These are phyloP conservation scores for Wallacemonas sp. DNA, from an alignment of 208 protist genomes.

Conservation along the genomic window DNA sequence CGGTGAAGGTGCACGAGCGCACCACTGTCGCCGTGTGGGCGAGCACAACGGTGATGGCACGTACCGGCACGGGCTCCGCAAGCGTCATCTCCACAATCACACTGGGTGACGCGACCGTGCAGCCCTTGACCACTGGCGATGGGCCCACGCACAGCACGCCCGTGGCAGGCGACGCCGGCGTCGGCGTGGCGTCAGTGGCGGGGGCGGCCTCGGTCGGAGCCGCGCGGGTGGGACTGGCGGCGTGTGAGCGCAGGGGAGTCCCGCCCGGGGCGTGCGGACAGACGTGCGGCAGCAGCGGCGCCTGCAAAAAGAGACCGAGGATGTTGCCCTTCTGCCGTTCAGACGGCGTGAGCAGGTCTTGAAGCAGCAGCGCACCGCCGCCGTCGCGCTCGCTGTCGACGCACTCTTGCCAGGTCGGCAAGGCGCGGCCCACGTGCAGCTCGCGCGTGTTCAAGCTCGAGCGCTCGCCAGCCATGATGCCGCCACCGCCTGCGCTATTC, in stretches of 20 bases:
- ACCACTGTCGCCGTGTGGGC: not conserved
- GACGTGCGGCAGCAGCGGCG: conserved; percentile 21
- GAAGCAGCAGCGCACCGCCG: conserved; percentile 15
- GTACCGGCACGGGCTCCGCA: not conserved
- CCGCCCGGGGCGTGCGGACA: not conserved
- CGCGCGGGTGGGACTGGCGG: not conserved
- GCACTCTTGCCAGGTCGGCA: conserved; percentile 40
- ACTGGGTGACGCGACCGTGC: not conserved
- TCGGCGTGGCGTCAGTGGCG: not conserved
- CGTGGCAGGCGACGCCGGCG: too few species aligned
- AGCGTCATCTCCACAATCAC: not conserved
- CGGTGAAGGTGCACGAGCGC: conserved; percentile 10
- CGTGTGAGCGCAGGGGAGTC: conserved; percentile 12
- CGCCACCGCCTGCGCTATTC: too few species aligned
- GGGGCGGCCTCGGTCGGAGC: not conserved
- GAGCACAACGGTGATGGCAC: not conserved
- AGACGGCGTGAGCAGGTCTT: conserved; percentile 26
- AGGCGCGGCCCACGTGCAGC: conserved; percentile 32
- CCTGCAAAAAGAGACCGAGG: conserved; percentile 59
- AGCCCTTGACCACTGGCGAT: not conserved
- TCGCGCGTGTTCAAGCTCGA: conserved; percentile 17
- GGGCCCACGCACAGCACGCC: not conserved
- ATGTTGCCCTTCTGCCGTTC: conserved; percentile 31
- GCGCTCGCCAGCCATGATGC: not conserved
- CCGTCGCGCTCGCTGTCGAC: not conserved